phyloP scores from a whole-genome alignment of 2,329 filamentous ascomycete species.

The Gremmenia infestans region DNA sequence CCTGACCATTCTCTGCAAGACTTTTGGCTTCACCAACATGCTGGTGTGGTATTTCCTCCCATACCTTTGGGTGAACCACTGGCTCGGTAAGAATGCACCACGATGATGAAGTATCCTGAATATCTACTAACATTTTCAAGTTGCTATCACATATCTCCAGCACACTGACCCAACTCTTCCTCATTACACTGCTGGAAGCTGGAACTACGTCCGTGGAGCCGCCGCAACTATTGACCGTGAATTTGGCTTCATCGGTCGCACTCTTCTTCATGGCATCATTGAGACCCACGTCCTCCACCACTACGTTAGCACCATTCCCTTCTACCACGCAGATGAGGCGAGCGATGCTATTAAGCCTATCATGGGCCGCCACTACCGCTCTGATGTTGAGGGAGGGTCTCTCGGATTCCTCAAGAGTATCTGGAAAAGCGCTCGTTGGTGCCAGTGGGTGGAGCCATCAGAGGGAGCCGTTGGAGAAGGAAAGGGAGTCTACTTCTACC shows the following conservation, averaged over 20 bases:
- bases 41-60: slow-evolving; percentile 92
- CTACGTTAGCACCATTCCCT: slow-evolving; percentile 93
- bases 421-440: slow-evolving; percentile 76
- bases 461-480: slow-evolving; percentile 74
- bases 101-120: not conserved
- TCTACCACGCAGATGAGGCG: slow-evolving; percentile 94
- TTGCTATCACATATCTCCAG: slow-evolving; percentile 95
- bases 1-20: slow-evolving; percentile 61
- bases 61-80: slow-evolving; percentile 98
- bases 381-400: slow-evolving; percentile 70
- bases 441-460: slow-evolving; percentile 96
- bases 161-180: slow-evolving; percentile 93
- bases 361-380: slow-evolving; percentile 94
- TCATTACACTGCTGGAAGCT: slow-evolving; percentile 80
- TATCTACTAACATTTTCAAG: slow-evolving; percentile 41
- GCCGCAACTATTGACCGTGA: slow-evolving; percentile 96
- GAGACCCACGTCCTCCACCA: slow-evolving; percentile 98
- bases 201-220: slow-evolving; percentile 91
- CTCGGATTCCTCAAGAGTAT: slow-evolving; percentile 80
- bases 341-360: slow-evolving; percentile 89
- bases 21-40: slow-evolving; percentile 80
- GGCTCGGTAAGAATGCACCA: slow-evolving; percentile 66
- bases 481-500: slow-evolving; percentile 92
- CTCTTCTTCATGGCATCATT: slow-evolving; percentile 90
- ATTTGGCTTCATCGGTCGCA: slow-evolving; percentile 90